A percentile compares a stretch with the other conserved stretches of the same genome.
phyloP scores from a whole-genome alignment of 495 filamentous ascomycete species.

The Penicillium atrosanguineum region DNA sequence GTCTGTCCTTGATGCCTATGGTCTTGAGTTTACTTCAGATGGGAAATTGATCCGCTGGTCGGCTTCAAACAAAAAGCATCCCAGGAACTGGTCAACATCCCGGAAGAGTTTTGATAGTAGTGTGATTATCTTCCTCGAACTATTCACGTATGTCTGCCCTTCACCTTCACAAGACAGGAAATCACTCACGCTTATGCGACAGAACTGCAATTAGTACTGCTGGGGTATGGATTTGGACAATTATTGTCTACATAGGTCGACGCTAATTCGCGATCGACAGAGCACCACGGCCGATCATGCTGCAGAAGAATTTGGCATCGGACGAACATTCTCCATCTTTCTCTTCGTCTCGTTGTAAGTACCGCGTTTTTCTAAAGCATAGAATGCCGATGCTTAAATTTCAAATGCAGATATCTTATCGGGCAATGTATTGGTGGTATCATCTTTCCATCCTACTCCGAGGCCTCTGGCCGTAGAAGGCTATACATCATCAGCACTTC shows the following conservation, averaged over 20 bases:
- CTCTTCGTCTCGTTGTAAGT: slow-evolving; percentile 30
- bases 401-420: slow-evolving; percentile 32
- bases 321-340: slow-evolving; percentile 20
- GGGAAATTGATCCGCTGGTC: slow-evolving; percentile 13
- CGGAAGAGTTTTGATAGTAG: slow-evolving; percentile 15
- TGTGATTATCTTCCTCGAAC: slow-evolving; percentile 14
- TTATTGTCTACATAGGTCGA: no score
- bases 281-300: slow-evolving; percentile 22
- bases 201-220: slow-evolving; percentile 31
- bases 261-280: slow-evolving; percentile 6
- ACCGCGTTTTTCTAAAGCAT: background rate
- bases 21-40: slow-evolving; percentile 9
- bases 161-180: background rate
- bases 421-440: slow-evolving; percentile 47
- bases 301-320: slow-evolving; percentile 17
- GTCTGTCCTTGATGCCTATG: background rate
- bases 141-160: slow-evolving; percentile 4
- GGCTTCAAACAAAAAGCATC: slow-evolving; percentile 12
- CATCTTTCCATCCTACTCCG: slow-evolving; percentile 46
- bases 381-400: slow-evolving; percentile 11
- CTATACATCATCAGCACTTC: slow-evolving; percentile 41
- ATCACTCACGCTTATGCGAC: background rate
- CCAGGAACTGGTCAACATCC: slow-evolving; percentile 10
- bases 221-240: slow-evolving; percentile 17
- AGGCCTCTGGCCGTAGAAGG: slow-evolving; percentile 40